Evolutionary conservation across 306 rosid species (phyloP).

Genomic region (Gastrolobium villosum): DNA sequence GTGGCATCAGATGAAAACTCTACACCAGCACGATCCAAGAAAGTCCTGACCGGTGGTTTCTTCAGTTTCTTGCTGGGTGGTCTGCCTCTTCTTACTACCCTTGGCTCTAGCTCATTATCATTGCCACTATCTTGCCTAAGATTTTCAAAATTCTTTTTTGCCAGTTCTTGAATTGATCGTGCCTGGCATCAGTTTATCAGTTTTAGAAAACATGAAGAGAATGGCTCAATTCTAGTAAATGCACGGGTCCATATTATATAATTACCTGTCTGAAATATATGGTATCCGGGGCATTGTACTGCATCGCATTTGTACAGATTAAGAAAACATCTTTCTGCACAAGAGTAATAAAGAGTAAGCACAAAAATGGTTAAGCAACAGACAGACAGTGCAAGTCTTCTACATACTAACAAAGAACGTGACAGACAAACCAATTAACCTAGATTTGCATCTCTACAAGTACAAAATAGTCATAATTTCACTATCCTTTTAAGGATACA

Average conservation of each 20-base stretch:
- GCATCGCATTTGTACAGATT: conserved; percentile 81
- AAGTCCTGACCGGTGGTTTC: conserved; percentile 58
- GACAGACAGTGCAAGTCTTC: not conserved
- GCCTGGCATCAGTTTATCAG: conserved; percentile 57
- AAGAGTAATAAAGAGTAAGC: not conserved
- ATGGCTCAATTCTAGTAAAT: not conserved
- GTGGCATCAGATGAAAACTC: conserved; percentile 66
- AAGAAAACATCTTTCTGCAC: conserved; percentile 71
- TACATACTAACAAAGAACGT: not conserved
- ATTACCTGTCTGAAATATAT: conserved; percentile 78
- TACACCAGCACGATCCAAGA: conserved; percentile 58
- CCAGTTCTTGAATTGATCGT: conserved; percentile 75
- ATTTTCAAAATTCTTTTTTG: conserved; percentile 67
- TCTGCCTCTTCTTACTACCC: conserved; percentile 74
- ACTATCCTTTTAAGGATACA: not conserved
- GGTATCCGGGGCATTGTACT: conserved; percentile 78
- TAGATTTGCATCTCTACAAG: not conserved
- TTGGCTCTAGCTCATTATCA: conserved; percentile 66
- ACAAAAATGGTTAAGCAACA: not conserved
- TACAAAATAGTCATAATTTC: not conserved
- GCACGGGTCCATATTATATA: conserved; percentile 29
- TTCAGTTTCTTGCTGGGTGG: conserved; percentile 73
- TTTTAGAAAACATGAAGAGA: conserved; percentile 19
- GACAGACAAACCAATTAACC: not conserved
- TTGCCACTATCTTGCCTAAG: conserved; percentile 74